Evolutionary conservation across 768 basidiomycete genomes (phyloP), one percentile per base, ranked within the genome.

Genomic region (Ramaria rubella): DNA sequence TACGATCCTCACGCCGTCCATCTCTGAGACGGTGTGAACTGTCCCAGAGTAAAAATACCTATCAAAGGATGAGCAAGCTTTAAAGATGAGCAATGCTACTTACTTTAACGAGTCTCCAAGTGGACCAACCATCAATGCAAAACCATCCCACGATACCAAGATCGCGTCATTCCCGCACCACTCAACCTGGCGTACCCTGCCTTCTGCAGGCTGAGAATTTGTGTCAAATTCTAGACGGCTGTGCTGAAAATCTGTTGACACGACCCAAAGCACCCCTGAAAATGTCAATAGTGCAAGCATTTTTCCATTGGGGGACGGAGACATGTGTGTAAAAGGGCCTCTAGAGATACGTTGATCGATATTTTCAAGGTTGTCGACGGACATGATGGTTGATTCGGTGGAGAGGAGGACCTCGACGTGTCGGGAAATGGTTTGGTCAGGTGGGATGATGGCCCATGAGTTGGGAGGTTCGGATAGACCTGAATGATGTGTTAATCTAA

Each of bases 91-190:
- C 6, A 33, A 34, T 51, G n/a, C n/a, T 42, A 54, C 43, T 26
- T 68, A 94, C 94, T 82, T 81, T 23, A 97, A 72, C 0, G 82
- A 85, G 63, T 94, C 90, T 2, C 93, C 93, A 55, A 83, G 88
- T 14, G 96, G 96, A 5, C 95, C 94, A n/a, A 96, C 90, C 29
- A 99, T 75, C 3, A 93, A 73, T 0, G 84, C 87, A 29, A 86
- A 71, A 19, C 78, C 73, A 42, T 83, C 81, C 91, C 93, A 97
- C 19, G 85, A 86, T 17, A 96, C 77, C 3, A 93, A 75, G 44
- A 98, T 87, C 0, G 94, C 92, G 69, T 99, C 94, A 65, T 93
- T 92, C 1, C 94, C 94, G 68, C 94, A 97, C 96, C 96, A 99
- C 64, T 87, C 88, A 0, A 93, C 84, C 61, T 87, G 86, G 33